A percentile compares a stretch with the other conserved stretches of the same genome.
Evolutionary conservation across 257 asterid genomes (phyloP).

Genomic region (Solanum virginianum): DNA sequence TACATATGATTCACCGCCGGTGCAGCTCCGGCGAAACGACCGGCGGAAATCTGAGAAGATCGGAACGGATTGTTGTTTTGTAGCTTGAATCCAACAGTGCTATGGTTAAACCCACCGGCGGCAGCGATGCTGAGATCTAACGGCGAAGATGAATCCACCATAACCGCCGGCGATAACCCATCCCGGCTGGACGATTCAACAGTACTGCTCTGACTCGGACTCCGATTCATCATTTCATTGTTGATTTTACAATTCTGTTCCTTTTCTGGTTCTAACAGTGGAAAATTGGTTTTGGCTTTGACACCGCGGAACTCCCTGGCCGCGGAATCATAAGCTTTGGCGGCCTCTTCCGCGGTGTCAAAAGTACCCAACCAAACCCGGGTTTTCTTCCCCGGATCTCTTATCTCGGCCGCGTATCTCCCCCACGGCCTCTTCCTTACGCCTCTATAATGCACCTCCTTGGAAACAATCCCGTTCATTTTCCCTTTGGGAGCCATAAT

Average conservation of each 20-base stretch:
- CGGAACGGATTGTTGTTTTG: conserved; percentile 5
- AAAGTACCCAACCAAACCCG: conserved; percentile 63
- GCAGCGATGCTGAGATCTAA: conserved; percentile 21
- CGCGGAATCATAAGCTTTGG: conserved; percentile 47
- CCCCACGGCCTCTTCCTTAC: conserved; percentile 64
- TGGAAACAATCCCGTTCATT: neutral
- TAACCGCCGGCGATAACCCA: conserved; percentile 4
- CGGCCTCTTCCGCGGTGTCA: conserved; percentile 63
- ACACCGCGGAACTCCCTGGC: conserved; percentile 47
- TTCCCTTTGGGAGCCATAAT: conserved; percentile 3
- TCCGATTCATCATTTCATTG: neutral
- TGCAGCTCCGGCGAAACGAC: neutral
- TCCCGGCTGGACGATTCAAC: conserved; percentile 29
- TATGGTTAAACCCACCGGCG: neutral
- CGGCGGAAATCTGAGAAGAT: neutral
- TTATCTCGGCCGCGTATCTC: conserved; percentile 48
- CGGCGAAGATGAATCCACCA: conserved; percentile 4
- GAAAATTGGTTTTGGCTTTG: conserved; percentile 53
- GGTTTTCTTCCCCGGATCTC: conserved; percentile 42
- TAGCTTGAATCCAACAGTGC: conserved; percentile 5
- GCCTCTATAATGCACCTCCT: conserved; percentile 32
- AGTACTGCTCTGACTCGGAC: conserved; percentile 43
- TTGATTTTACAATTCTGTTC: neutral
- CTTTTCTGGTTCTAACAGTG: neutral
- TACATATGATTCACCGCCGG: neutral